A percentile compares a stretch with the other conserved stretches of the same genome.
These are phyloP conservation scores for Sophora flavescens DNA, from an alignment of 306 rosid species.

Conservation along the genomic window DNA sequence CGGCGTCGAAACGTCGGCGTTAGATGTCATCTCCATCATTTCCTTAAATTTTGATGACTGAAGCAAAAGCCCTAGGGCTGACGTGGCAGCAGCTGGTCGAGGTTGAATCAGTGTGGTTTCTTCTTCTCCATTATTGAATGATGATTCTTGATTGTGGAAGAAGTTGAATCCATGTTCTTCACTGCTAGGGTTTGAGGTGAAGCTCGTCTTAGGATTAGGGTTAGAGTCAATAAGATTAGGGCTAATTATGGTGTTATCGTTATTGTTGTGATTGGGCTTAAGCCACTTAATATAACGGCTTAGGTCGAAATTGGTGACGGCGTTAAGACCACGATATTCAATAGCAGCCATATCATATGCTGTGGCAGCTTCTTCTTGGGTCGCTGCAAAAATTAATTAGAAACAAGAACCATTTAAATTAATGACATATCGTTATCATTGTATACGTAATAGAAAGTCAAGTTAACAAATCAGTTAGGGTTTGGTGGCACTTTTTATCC, in stretches of 20 bases:
- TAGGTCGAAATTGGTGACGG: conserved; percentile 89
- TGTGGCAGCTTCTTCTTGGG: conserved; percentile 97
- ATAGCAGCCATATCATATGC: conserved; percentile 99
- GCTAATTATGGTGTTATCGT: background rate
- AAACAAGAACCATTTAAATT: too few species aligned
- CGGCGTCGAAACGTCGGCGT: conserved; percentile 31
- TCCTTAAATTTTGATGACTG: conserved; percentile 83
- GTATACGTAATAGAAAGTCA: conserved; percentile 1
- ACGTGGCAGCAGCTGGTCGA: conserved; percentile 48
- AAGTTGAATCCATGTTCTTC: conserved; percentile 42
- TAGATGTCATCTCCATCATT: conserved; percentile 73
- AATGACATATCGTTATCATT: conserved; percentile 11
- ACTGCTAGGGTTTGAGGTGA: conserved; percentile 40
- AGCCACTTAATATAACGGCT: conserved; percentile 86
- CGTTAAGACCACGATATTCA: conserved; percentile 92
- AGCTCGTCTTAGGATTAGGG: conserved; percentile 19
- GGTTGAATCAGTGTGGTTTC: conserved; percentile 26
- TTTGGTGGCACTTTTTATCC: conserved; percentile 25
- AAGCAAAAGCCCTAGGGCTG: conserved; percentile 76
- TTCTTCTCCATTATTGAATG: conserved; percentile 33
- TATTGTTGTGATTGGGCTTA: conserved; percentile 56
- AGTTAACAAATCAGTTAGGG: conserved; percentile 38
- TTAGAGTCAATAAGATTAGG: conserved; percentile 21
- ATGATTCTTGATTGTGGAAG: conserved; percentile 35
- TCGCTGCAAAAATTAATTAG: conserved; percentile 57